Evolutionary conservation across 1,284 basidiomycete genomes (phyloP).

Genomic region (Pseudozyma tsukubaensis): DNA sequence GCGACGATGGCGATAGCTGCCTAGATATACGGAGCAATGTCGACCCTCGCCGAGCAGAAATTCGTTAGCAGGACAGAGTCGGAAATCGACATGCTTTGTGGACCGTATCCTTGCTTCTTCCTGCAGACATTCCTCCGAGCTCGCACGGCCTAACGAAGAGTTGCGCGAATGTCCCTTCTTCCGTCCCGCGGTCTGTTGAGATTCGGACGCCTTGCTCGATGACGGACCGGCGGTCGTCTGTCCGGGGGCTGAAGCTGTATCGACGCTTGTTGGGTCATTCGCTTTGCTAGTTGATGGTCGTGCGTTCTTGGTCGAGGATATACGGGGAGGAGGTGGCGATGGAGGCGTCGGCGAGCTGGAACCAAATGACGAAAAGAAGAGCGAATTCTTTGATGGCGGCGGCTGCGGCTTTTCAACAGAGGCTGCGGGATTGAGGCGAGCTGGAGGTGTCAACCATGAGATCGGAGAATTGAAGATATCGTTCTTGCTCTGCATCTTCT

Average conservation of each 20-base stretch:
- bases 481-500: slow-evolving; percentile 42
- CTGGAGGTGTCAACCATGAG: slow-evolving; percentile 45
- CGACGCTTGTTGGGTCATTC: not conserved
- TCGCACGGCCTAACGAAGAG: slow-evolving; percentile 56
- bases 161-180: slow-evolving; percentile 42
- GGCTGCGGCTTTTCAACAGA: not conserved
- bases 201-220: not conserved
- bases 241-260: not conserved
- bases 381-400: slow-evolving; percentile 36
- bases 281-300: not conserved
- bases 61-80: slow-evolving; percentile 57
- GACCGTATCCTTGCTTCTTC: slow-evolving; percentile 57
- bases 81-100: slow-evolving; percentile 58
- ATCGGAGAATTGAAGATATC: slow-evolving; percentile 55
- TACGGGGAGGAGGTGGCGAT: slow-evolving; percentile 20
- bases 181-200: slow-evolving; percentile 16
- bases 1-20: slow-evolving; percentile 46
- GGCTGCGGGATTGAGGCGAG: slow-evolving; percentile 14
- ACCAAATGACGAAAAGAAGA: slow-evolving; percentile 42
- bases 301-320: not conserved
- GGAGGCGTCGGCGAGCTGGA: slow-evolving; percentile 24
- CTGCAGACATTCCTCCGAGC: slow-evolving; percentile 55
- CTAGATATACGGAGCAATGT: slow-evolving; percentile 63
- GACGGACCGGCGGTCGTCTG: not conserved
- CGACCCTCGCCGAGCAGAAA: slow-evolving; percentile 64